Evolutionary conservation across 73 alveolate genomes (phyloP), one percentile per base, ranked within the genome.

Genomic region (Tetrahymena borealis): DNA sequence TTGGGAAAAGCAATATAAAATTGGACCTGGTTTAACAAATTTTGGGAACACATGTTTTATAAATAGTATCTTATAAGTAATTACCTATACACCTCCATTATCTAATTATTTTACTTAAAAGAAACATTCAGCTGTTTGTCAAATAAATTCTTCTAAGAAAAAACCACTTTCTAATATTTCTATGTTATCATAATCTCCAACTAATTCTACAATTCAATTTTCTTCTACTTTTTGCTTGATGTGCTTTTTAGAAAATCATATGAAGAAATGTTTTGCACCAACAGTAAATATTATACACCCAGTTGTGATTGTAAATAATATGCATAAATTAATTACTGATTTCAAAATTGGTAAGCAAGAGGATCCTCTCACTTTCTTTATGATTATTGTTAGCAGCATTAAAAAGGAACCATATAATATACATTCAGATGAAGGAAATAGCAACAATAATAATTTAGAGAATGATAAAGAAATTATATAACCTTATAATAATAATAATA

Each of bases 11-110:
- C 28, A 24, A 60, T 20, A 60, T 1, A 60, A 35, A 60, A 35
- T 60, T 10, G 85, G 85, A 20, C 41, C 92, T 7, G 99, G 99
- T 15, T 94, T 97, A 13, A 91, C 78, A 18, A 97, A 97, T 93
- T 91, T 97, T 38, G 98, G 98, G n/a, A 97, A 97, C 40, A 96
- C 99, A 0, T 97, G 99, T 94, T 97, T 94, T 60, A 94, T 95
- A 3, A 97, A 97, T 91, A 94, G 97, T 33, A 96, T 97, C 0
- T 13, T 96, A 24, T 95, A 97, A 90, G 96, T 97, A 78, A 92
- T 97, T 18, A 39, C 96, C 28, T 96, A 96, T 42, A 96, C 98
- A 28, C 98, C 97, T 78, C 90, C 94, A 32, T 90, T 95, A 15
- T 93, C 78, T 11, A 90, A 94, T 16, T 95, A 91, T 32, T 90